A percentile compares a stretch with the other conserved stretches of the same genome.
Conservation (phyloP, 1,284 basidiomycete genomes). For the Phlebopus sp. region DNA sequence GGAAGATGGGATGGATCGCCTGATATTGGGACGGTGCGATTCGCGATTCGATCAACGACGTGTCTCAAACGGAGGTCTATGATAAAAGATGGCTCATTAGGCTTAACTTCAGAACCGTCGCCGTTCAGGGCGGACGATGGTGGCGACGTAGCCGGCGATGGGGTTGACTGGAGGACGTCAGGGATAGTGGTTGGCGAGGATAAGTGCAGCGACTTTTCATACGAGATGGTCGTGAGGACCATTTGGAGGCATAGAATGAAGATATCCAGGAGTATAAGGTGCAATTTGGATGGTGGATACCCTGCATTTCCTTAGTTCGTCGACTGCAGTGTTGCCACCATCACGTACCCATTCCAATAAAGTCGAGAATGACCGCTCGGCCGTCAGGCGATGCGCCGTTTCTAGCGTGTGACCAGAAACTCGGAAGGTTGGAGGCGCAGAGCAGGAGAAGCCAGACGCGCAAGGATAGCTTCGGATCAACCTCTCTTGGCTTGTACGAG, state of each 20-base stretch:
- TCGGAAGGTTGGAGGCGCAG: slow-evolving; percentile 53
- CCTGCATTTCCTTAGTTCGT: slow-evolving; percentile 38
- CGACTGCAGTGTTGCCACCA: neutral
- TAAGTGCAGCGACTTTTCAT: slow-evolving; percentile 48
- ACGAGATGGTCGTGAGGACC: slow-evolving; percentile 62
- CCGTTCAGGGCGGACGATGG: slow-evolving; percentile 23
- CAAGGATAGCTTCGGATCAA: slow-evolving; percentile 58
- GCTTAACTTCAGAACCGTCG: slow-evolving; percentile 27
- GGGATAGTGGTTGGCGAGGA: slow-evolving; percentile 33
- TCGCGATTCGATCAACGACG: slow-evolving; percentile 52
- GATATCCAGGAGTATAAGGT: slow-evolving; percentile 63
- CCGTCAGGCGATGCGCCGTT: slow-evolving; percentile 50
- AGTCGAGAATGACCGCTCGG: slow-evolving; percentile 65
- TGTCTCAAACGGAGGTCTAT: slow-evolving; percentile 57
- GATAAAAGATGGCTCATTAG: slow-evolving; percentile 42
- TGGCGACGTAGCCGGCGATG: slow-evolving; percentile 21
- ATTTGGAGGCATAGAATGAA: slow-evolving; percentile 63
- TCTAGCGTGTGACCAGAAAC: slow-evolving; percentile 58
- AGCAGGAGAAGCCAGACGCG: slow-evolving; percentile 62
- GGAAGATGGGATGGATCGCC: slow-evolving; percentile 45
- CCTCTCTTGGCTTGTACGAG: slow-evolving; percentile 60
- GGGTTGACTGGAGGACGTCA: slow-evolving; percentile 21
- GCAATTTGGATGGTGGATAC: slow-evolving; percentile 56
- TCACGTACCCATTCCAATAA: slow-evolving; percentile 68
- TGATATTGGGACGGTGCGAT: slow-evolving; percentile 44